Evolutionary conservation across 2,329 filamentous ascomycete genomes (phyloP).

Genomic region (Colletotrichum euphorbiae): DNA sequence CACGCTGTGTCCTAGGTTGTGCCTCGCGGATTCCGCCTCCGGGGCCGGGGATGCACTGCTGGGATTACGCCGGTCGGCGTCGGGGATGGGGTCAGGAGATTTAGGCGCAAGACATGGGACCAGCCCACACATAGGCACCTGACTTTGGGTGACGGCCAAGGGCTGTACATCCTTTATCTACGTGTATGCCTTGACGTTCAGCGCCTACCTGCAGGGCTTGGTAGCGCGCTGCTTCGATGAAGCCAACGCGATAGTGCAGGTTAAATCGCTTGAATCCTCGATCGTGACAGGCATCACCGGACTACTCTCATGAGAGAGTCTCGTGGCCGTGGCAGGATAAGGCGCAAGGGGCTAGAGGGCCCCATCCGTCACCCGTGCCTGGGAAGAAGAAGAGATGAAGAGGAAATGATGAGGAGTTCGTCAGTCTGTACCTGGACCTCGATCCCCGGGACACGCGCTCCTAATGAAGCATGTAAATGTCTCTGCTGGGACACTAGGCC

Average conservation of each 20-base stretch:
- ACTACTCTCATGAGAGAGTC: background rate
- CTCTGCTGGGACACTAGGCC: slow-evolving; percentile 24
- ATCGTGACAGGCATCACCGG: slow-evolving; percentile 10
- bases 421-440: slow-evolving; percentile 16
- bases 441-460: slow-evolving; percentile 16
- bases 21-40: background rate
- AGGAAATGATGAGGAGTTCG: background rate
- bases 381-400: slow-evolving; percentile 13
- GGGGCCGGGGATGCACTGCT: slow-evolving; percentile 28
- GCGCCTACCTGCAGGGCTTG: slow-evolving; percentile 2
- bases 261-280: background rate
- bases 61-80: slow-evolving; percentile 18
- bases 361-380: background rate
- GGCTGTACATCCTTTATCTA: background rate
- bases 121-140: background rate
- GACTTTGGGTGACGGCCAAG: slow-evolving; percentile 7
- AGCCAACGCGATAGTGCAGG: background rate
- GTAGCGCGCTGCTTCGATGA: background rate
- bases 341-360: background rate
- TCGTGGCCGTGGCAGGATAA: slow-evolving; percentile 1
- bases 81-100: slow-evolving; percentile 14
- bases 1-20: background rate
- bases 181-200: background rate
- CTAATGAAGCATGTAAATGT: slow-evolving; percentile 7
- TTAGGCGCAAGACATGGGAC: slow-evolving; percentile 20